Base-by-base conservation (phyloP, 73 alveolate species). In the Paramecium sonneborni region DNA sequence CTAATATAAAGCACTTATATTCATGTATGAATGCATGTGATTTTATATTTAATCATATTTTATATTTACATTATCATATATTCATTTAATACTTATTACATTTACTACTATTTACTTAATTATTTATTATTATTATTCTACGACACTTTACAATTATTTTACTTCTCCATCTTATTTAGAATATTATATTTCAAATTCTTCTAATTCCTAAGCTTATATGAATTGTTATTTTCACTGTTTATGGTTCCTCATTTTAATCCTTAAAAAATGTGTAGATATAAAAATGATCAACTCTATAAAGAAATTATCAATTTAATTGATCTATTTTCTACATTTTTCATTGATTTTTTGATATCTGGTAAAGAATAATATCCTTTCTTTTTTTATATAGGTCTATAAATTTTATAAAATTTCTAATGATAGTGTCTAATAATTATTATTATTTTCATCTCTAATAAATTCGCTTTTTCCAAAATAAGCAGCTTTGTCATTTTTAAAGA, bases 1-100 rank as follows among this genome's bases (percentile, higher is more conserved):
- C 28, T 24, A n/a, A 35, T 39, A 74, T 37, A 74, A 74, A n/a
- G 87, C 87, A 34, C 20, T 74, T 4, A 24, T 74, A 39, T 74
- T 74, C 26, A 21, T 74, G 57, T 74, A 74, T 18, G 87, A 74
- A 74, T 34, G 67, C 26, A 74, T 74, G 87, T 74, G 87, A 74
- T 74, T 62, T 30, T 32, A 62, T 26, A 62, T 11, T 62, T 30
- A 10, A 62, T 26, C 21, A 62, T 30, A 30, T 62, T 26, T 62
- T 30, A 30, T 62, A 32, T 30, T 12, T 32, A 62, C 44, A 62
- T 12, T 28, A 62, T 62, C 84, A 62, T 15, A 26, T 62, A 62
- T 62, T 62, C 84, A 30, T 62, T 9, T 32, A 62, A 21, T 5
- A 26, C 0, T 62, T 26, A 12, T 62, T 4, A 32, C 30, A 18